These are phyloP conservation scores for Kentomonas sorsogonicus DNA, from an alignment of 208 protist genomes.

Conservation along the genomic window DNA sequence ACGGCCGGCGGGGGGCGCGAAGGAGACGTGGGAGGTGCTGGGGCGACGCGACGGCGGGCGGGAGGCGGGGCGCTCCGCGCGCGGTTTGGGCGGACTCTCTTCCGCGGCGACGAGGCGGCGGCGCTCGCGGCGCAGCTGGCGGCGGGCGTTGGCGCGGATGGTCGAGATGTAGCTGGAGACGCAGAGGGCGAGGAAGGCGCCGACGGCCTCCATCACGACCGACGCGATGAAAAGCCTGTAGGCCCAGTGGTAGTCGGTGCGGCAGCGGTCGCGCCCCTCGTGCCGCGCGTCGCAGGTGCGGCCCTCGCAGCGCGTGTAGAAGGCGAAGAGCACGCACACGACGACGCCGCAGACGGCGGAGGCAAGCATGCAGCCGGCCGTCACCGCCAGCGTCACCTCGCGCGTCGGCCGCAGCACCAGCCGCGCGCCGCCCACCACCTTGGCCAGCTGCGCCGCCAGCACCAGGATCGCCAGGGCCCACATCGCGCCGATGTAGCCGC, in stretches of 20 bases:
- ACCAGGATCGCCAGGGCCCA: constrained; percentile 47
- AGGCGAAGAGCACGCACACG: constrained; percentile 42
- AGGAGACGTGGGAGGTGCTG: not conserved
- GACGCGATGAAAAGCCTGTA: constrained; percentile 54
- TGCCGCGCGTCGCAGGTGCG: constrained; percentile 30
- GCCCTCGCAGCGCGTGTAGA: constrained; percentile 46
- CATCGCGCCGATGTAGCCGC: constrained; percentile 32
- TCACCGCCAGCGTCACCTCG: constrained; percentile 19
- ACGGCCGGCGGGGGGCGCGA: not conserved
- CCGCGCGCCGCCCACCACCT: constrained; percentile 22
- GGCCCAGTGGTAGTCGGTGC: constrained; percentile 36
- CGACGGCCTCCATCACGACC: constrained; percentile 34
- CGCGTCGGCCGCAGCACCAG: constrained; percentile 55
- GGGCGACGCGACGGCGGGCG: not conserved
- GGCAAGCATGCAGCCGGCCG: constrained; percentile 25
- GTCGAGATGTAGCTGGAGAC: constrained; percentile 49
- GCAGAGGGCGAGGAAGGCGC: constrained; percentile 36
- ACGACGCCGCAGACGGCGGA: constrained; percentile 28
- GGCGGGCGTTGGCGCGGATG: constrained; percentile 20
- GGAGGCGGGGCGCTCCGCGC: not conserved
- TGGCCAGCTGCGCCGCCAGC: constrained; percentile 24
- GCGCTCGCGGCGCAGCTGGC: constrained; percentile 27
- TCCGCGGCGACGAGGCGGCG: constrained; percentile 6
- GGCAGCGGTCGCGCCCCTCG: constrained; percentile 14
- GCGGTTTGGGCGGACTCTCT: constrained; percentile 4